These are phyloP conservation scores for Nitzschia putrida DNA, from an alignment of 108 stramenopile genomes.

Conservation along the genomic window DNA sequence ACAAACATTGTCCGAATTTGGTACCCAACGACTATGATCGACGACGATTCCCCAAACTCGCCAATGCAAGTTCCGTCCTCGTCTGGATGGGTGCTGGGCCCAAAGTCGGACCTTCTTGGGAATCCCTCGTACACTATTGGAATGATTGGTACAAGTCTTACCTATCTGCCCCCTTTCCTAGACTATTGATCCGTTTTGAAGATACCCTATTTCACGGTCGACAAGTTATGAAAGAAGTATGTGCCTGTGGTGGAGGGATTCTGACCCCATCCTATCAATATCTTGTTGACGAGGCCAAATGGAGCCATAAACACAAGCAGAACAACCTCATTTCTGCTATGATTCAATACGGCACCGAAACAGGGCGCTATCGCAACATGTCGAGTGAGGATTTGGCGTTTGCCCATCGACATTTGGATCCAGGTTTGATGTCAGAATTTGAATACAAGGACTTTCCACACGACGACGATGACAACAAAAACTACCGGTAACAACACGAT, in stretches of 20 bases:
- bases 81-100: conserved; percentile 37
- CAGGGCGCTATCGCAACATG: conserved; percentile 46
- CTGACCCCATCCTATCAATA: conserved; percentile 2
- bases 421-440: conserved; percentile 58
- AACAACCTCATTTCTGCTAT: conserved; percentile 69
- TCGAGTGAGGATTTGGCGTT: conserved; percentile 53
- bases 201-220: conserved; percentile 72
- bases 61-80: conserved; percentile 21
- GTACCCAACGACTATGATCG: conserved; percentile 55
- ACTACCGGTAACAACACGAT: no score
- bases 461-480: no score
- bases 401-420: conserved; percentile 45
- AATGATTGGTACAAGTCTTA: conserved; percentile 74
- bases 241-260: conserved; percentile 68
- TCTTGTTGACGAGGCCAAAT: conserved; percentile 33
- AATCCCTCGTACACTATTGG: conserved; percentile 68
- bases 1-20: conserved; percentile 72
- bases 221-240: conserved; percentile 54
- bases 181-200: conserved; percentile 75
- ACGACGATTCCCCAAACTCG: conserved; percentile 12
- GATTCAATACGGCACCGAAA: conserved; percentile 69
- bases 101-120: conserved; percentile 33
- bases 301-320: conserved; percentile 30
- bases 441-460: conserved; percentile 19
- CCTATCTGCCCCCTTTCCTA: conserved; percentile 51